A percentile compares a stretch with the other conserved stretches of the same genome.
Evolutionary conservation across 768 basidiomycete species (phyloP).

Genomic region (Suillus tomentosus): DNA sequence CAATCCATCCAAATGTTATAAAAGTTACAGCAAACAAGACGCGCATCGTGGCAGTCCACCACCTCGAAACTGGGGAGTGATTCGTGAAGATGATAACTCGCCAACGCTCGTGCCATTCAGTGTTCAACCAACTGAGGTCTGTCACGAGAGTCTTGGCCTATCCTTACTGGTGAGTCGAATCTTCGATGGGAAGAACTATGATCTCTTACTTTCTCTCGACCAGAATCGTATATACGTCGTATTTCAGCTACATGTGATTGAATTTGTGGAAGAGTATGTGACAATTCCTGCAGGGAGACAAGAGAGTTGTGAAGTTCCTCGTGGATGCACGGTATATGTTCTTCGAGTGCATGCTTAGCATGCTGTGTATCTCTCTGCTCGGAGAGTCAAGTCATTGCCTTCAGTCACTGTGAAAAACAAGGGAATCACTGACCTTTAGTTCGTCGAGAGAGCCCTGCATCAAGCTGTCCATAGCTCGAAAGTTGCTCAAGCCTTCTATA

Average conservation of each 20-base stretch:
- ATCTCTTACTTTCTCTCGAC: conserved; percentile 58
- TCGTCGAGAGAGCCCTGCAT: conserved; percentile 64
- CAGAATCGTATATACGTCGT: conserved; percentile 68
- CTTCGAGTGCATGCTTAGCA: conserved; percentile 56
- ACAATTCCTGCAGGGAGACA: conserved; percentile 56
- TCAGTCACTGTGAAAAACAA: neutral
- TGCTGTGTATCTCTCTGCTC: conserved; percentile 58
- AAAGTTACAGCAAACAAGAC: conserved; percentile 58
- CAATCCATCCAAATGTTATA: conserved; percentile 57
- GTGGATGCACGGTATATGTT: conserved; percentile 64
- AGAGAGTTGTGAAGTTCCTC: conserved; percentile 63
- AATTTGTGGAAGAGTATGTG: conserved; percentile 59
- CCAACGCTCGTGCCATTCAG: conserved; percentile 76
- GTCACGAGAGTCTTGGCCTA: conserved; percentile 68
- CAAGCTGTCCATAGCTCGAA: conserved; percentile 69
- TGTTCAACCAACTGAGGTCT: conserved; percentile 76
- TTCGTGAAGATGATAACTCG: conserved; percentile 73
- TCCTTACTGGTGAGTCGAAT: conserved; percentile 1
- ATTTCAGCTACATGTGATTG: conserved; percentile 64
- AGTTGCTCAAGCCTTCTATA: conserved; percentile 72
- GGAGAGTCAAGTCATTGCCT: neutral
- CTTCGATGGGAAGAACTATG: neutral
- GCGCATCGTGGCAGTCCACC: conserved; percentile 69
- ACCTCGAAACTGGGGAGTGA: conserved; percentile 68
- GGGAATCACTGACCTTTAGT: conserved; percentile 50